Conservation (phyloP, 805 yeast genomes). For the Candida germanica region DNA sequence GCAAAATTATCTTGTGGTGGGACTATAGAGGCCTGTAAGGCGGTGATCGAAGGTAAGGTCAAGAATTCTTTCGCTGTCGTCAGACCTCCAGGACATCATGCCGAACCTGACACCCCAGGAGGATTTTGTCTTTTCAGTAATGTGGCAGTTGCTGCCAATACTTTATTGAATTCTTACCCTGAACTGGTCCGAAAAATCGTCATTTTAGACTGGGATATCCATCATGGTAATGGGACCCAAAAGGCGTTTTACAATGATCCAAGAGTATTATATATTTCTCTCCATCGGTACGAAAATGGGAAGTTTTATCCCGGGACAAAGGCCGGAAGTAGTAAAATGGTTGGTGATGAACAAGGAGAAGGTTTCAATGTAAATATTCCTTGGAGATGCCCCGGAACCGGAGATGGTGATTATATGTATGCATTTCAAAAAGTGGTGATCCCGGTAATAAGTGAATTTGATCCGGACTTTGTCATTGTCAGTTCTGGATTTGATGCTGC, state of each 20-base stretch:
- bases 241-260: constrained; percentile 87
- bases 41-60: constrained; percentile 89
- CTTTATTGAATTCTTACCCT: constrained; percentile 76
- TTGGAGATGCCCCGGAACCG: constrained; percentile 89
- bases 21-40: constrained; percentile 91
- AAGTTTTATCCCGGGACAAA: constrained; percentile 91
- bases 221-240: constrained; percentile 98
- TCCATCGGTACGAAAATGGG: constrained; percentile 91
- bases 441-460: constrained; percentile 86
- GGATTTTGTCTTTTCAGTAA: constrained; percentile 96
- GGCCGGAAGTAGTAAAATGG: constrained; percentile 76
- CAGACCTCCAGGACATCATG: constrained; percentile 99
- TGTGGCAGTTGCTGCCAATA: constrained; percentile 95
- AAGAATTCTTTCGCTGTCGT: constrained; percentile 92
- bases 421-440: constrained; percentile 83
- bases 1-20: constrained; percentile 97
- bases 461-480: constrained; percentile 88
- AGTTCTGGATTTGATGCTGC: constrained; percentile 99
- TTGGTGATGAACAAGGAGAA: constrained; percentile 82
- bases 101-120: constrained; percentile 96
- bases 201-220: constrained; percentile 96
- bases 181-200: constrained; percentile 82
- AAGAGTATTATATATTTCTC: constrained; percentile 82
- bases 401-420: constrained; percentile 92
- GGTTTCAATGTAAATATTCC: constrained; percentile 91